phyloP scores from a whole-genome alignment of 2,329 filamentous ascomycete genomes.

The Verticillium klebahnii region DNA sequence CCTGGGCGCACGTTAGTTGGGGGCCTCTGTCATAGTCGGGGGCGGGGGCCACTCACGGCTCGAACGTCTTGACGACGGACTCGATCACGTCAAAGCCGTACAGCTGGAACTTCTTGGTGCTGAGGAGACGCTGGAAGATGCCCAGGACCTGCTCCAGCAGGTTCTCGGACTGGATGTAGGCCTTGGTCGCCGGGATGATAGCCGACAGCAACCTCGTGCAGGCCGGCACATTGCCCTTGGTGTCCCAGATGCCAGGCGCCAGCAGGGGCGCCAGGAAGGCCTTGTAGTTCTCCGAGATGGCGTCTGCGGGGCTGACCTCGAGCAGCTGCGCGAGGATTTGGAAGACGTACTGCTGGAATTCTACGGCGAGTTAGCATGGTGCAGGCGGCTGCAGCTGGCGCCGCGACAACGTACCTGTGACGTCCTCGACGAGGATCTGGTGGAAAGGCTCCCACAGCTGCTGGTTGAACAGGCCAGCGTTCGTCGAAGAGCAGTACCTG shows the following conservation, averaged over 20 bases:
- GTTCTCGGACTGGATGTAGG: slow-evolving; percentile 69
- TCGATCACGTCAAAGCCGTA: slow-evolving; percentile 91
- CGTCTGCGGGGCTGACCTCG: slow-evolving; percentile 75
- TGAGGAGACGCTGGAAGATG: slow-evolving; percentile 88
- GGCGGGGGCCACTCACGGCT: slow-evolving; percentile 49
- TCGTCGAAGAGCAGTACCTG: slow-evolving; percentile 61
- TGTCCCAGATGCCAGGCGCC: slow-evolving; percentile 82
- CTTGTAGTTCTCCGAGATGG: slow-evolving; percentile 77
- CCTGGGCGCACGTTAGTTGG: slow-evolving; percentile 32
- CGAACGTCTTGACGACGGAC: slow-evolving; percentile 67
- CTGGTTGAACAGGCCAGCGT: slow-evolving; percentile 71
- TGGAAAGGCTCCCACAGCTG: slow-evolving; percentile 82
- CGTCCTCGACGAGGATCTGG: slow-evolving; percentile 71
- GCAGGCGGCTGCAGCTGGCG: not conserved
- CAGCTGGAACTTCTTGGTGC: slow-evolving; percentile 76
- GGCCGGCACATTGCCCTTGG: slow-evolving; percentile 87
- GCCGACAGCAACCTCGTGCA: slow-evolving; percentile 79
- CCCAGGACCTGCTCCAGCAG: slow-evolving; percentile 86
- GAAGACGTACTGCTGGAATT: slow-evolving; percentile 96
- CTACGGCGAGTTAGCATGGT: slow-evolving; percentile 39
- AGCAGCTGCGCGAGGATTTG: slow-evolving; percentile 89
- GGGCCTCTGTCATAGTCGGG: not conserved
- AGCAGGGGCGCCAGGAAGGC: slow-evolving; percentile 74
- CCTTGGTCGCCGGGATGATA: slow-evolving; percentile 72
- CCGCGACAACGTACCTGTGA: slow-evolving; percentile 56